Base-by-base conservation (phyloP, 78 protist genomes). In the Cavenderia fasciculata region DNA sequence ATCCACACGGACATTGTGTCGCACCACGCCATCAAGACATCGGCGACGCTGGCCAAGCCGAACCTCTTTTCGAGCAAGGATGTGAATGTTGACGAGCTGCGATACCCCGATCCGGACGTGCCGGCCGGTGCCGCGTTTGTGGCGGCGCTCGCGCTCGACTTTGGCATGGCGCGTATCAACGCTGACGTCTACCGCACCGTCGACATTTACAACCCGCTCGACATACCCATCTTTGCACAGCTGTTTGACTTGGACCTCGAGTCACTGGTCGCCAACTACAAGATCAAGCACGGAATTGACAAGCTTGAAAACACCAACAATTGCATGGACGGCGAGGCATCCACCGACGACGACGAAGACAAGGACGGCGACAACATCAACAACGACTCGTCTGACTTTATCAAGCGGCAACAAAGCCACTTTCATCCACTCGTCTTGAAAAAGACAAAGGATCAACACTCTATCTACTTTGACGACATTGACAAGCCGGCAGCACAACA, bases 101-200 rank as follows among this genome's bases (percentile, higher is more conserved):
- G n/a, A n/a, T n/a, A n/a, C n/a, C n/a, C n/a, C n/a, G n/a, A n/a
- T n/a, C n/a, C n/a, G n/a, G n/a, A n/a, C n/a, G n/a, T n/a, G n/a
- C n/a, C n/a, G n/a, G n/a, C n/a, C n/a, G n/a, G n/a, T n/a, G 54
- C 54, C 14, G 27, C 27, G 14, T 14, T 49, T 14, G 54, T 49
- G 27, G 14, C 12, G n/a, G n/a, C 27, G 63, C n/a, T 70, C 6
- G 25, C n/a, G 4, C 52, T 82, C 16, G 44, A 69, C 49, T 82
- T 82, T 82, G 90, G 90, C 56, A 12, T 6, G 23, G 78, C 56
- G 19, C 52, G n/a, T 25, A 68, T 82, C 59, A 74, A 62, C 38
- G 6, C 36, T 21, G 61, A 68, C 16, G 18, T 14, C 7, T 25
- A 44, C 0, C 65, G 68, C 21, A 29, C n/a, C 12, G 29, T 74